phyloP scores from a whole-genome alignment of 768 basidiomycete genomes.

The Tremella fuciformis region DNA sequence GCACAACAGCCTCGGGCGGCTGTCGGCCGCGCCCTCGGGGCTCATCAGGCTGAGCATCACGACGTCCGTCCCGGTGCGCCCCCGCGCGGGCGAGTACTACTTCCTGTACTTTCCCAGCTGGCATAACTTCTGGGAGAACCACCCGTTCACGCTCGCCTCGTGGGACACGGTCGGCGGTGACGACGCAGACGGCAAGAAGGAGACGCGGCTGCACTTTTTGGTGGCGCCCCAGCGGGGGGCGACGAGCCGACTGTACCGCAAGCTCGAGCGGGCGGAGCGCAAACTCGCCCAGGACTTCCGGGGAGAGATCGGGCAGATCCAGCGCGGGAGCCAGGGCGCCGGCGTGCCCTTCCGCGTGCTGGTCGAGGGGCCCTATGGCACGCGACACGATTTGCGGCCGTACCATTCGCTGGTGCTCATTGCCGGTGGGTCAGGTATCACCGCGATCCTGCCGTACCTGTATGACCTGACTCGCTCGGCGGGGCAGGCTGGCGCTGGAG shows the following conservation, averaged over 20 bases:
- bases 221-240: constrained; percentile 20
- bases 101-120: constrained; percentile 27
- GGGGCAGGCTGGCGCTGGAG: no score
- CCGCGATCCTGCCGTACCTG: constrained; percentile 27
- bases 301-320: no score
- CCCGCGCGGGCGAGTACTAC: constrained; percentile 30
- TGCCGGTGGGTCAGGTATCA: constrained; percentile 23
- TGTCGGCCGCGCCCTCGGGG: background rate
- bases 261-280: constrained; percentile 2
- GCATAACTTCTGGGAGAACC: constrained; percentile 34
- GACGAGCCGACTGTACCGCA: constrained; percentile 17
- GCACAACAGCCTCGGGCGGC: constrained; percentile 7
- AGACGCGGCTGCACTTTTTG: constrained; percentile 19
- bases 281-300: no score
- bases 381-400: constrained; percentile 10
- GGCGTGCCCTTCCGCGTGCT: constrained; percentile 13
- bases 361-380: constrained; percentile 37
- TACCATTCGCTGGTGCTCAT: constrained; percentile 27
- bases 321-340: background rate
- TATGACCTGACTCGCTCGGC: background rate
- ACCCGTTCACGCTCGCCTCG: constrained; percentile 35
- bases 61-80: constrained; percentile 12
- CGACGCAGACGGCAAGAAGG: no score
- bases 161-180: constrained; percentile 11
- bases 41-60: constrained; percentile 19